phyloP scores from a whole-genome alignment of 768 basidiomycete genomes.

The Inosperma sp. region DNA sequence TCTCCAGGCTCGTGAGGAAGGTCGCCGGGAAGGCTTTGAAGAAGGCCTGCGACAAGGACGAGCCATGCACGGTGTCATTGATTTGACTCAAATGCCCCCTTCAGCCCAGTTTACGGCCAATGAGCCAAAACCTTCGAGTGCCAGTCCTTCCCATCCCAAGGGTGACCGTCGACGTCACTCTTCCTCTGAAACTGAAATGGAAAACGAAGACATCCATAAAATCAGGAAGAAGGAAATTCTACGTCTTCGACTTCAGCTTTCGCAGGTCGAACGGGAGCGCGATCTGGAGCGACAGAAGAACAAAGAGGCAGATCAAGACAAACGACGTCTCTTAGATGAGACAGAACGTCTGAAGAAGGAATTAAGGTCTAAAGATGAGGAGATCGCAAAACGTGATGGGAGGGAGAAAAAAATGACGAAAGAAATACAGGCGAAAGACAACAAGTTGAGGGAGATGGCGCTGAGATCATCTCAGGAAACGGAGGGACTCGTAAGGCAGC shows the following conservation, averaged over 20 bases:
- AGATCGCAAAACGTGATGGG: neutral
- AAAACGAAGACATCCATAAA: constrained; percentile 14
- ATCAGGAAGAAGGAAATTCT: constrained; percentile 19
- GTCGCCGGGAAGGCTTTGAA: constrained; percentile 40
- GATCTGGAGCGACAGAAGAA: constrained; percentile 20
- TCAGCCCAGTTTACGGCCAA: neutral
- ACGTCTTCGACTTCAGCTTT: constrained; percentile 18
- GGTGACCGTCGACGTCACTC: constrained; percentile 6
- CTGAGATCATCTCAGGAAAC: constrained; percentile 8
- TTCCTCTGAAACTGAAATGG: constrained; percentile 15
- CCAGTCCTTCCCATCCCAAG: neutral
- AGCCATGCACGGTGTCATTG: constrained; percentile 11
- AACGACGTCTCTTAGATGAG: constrained; percentile 4
- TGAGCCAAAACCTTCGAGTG: neutral
- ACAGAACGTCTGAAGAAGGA: neutral
- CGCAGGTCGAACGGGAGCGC: constrained; percentile 17
- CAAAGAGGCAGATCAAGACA: constrained; percentile 15
- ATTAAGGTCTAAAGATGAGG: constrained; percentile 10
- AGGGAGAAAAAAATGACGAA: constrained; percentile 2
- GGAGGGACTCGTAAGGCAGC: neutral
- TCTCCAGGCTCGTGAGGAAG: constrained; percentile 51
- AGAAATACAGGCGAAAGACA: neutral
- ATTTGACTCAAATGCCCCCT: neutral
- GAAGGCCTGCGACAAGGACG: constrained; percentile 51
- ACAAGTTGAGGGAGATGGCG: constrained; percentile 5